phyloP scores from a whole-genome alignment of 2,329 filamentous ascomycete species.

The Claviceps fusiformis region DNA sequence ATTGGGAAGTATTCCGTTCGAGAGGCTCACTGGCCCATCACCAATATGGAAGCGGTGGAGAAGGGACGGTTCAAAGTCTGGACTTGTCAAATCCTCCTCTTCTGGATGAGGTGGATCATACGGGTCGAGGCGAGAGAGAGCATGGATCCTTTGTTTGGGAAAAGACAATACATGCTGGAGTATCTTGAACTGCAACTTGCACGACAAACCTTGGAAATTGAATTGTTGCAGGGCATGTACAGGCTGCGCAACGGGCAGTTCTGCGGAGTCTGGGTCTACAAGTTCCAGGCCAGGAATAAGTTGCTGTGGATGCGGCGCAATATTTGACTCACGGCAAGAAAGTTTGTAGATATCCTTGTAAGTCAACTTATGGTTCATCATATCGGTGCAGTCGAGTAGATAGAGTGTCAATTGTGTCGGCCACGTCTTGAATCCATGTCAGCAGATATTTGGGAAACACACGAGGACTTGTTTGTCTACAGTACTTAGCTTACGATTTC shows the following conservation, averaged over 20 bases:
- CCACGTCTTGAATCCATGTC: not conserved
- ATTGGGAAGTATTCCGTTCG: conserved; percentile 19
- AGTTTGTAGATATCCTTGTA: conserved; percentile 8
- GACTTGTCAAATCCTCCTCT: not conserved
- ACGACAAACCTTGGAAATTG: not conserved
- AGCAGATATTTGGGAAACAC: not conserved
- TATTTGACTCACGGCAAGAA: conserved; percentile 12
- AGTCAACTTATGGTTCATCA: not conserved
- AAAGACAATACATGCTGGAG: conserved; percentile 25
- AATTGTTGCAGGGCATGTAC: not conserved
- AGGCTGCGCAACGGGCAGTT: not conserved
- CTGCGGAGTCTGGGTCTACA: not conserved
- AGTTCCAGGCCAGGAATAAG: conserved; percentile 9
- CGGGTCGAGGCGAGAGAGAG: conserved; percentile 30
- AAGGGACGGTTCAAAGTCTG: conserved; percentile 9
- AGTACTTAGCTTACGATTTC: not conserved
- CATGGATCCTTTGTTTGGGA: conserved; percentile 23
- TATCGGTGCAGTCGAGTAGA: not conserved
- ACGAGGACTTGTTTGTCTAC: not conserved
- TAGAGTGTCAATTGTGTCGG: not conserved
- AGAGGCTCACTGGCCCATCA: conserved; percentile 17
- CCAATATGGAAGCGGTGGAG: conserved; percentile 27
- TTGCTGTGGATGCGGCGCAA: conserved; percentile 4
- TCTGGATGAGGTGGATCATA: conserved; percentile 10
- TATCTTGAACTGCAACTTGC: conserved; percentile 19